These are phyloP conservation scores for Liriodendron chinense DNA, from an alignment of 164 flowering plant species.

Conservation along the genomic window DNA sequence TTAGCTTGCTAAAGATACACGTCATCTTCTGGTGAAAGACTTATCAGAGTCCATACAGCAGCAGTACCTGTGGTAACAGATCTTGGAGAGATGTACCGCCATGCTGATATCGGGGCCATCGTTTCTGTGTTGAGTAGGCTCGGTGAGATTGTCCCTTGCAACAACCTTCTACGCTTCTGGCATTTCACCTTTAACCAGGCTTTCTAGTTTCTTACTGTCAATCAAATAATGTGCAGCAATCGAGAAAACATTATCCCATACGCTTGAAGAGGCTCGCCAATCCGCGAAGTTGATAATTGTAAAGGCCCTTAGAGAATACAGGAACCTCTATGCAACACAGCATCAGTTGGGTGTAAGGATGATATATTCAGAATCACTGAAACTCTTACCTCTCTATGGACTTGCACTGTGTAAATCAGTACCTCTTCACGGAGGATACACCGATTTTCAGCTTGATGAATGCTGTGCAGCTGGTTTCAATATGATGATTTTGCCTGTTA, in stretches of 20 bases:
- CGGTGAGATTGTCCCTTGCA: conserved; percentile 39
- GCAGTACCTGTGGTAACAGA: conserved; percentile 91
- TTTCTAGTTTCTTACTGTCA: background rate
- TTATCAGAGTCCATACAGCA: conserved; percentile 94
- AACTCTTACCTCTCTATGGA: conserved; percentile 65
- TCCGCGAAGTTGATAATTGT: conserved; percentile 62
- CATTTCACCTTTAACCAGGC: background rate
- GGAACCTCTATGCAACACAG: conserved; percentile 88
- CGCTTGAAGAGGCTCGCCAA: conserved; percentile 86
- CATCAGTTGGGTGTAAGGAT: conserved; percentile 81
- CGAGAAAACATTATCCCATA: conserved; percentile 78
- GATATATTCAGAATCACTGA: conserved; percentile 88
- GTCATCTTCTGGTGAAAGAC: conserved; percentile 96
- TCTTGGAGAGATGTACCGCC: conserved; percentile 94
- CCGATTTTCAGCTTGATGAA: conserved; percentile 87
- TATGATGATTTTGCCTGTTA: conserved; percentile 84
- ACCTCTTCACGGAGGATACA: conserved; percentile 79
- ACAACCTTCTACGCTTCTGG: background rate
- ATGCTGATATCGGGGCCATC: conserved; percentile 88
- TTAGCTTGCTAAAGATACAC: conserved; percentile 78
- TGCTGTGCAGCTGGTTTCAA: conserved; percentile 89
- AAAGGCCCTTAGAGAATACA: conserved; percentile 82
- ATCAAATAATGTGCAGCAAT: conserved; percentile 53
- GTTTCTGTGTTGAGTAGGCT: conserved; percentile 67
- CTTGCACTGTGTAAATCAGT: conserved; percentile 75